Evolutionary conservation across 169 alveolate species (phyloP), one percentile per base, ranked within the genome.

Genomic region (Plasmodium inui): DNA sequence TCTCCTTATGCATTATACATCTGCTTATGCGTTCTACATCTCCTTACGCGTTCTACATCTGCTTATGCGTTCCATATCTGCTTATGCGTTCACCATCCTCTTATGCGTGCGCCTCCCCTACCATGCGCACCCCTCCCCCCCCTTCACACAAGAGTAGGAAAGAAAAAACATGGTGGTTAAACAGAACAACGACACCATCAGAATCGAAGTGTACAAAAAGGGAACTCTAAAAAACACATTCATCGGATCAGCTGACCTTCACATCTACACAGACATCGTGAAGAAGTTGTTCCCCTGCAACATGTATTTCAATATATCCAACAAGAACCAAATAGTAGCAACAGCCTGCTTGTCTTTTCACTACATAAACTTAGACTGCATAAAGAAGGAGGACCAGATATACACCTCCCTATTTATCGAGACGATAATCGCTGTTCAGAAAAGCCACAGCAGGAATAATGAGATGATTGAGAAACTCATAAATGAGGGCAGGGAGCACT

Each of bases 341-440:
- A 85, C 85, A 5, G 72, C 84, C 19, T 85, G 85, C 28, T 67
- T 85, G 34, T 85, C 93, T 30, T 85, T 85, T 19, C 93, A 85
- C 28, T 85, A 85, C 41, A 85, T 85, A 39, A 85, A 85, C 80
- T 85, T 85, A 74, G 78, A 85, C 28, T 85, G 85, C 79, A 85
- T 85, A 85, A 85, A 41, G 44, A 85, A 85, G 78, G 93, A 85
- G 17, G 93, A 85, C 70, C 93, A 85, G 28, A 73, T 85, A 39
- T 85, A 85, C 57, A 85, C 93, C 10, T 85, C 93, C 26, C 55
- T 85, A 53, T 85, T 85, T 26, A 85, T 85, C 61, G 93, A 85
- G 61, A 85, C 93, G 17, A 85, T 85, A 28, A 85, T 85, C 19
- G 74, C 93, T 7, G 93, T 85, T 85, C 93, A 85, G 80, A 85